phyloP scores from a whole-genome alignment of 345 rosid species.

The Eucalyptus marginata region DNA sequence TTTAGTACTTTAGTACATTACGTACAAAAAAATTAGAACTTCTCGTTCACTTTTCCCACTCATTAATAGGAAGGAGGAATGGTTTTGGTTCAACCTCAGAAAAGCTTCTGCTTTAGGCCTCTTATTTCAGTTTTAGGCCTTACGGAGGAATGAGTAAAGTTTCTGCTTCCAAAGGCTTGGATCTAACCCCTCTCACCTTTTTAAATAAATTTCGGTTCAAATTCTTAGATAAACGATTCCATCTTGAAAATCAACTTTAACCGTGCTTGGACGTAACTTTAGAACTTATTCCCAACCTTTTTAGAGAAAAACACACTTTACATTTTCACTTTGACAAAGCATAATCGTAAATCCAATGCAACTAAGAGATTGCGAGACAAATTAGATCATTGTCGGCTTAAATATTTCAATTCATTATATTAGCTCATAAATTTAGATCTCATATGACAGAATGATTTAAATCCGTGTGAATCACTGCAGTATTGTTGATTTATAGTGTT shows the following conservation, averaged over 20 bases:
- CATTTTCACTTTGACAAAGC: neutral
- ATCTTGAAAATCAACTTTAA: neutral
- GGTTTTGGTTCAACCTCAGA: neutral
- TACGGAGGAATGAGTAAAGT: neutral
- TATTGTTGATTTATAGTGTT: neutral
- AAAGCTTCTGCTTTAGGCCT: neutral
- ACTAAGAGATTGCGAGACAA: neutral
- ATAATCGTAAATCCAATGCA: neutral
- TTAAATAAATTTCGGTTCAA: rapidly evolving
- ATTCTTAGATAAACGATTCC: rapidly evolving
- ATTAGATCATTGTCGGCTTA: neutral
- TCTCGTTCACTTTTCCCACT: neutral
- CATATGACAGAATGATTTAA: rapidly evolving
- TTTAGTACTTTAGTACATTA: neutral
- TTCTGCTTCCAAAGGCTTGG: neutral
- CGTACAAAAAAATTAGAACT: neutral
- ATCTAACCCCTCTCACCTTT: neutral
- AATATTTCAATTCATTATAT: neutral
- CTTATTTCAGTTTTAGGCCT: neutral
- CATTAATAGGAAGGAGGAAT: neutral
- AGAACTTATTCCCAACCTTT: neutral
- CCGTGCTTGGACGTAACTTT: neutral
- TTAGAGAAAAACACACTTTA: neutral
- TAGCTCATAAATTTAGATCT: neutral
- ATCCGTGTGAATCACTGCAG: neutral